Evolutionary conservation across 177 flowering plant genomes (phyloP).

Genomic region (Vitis hybrid): DNA sequence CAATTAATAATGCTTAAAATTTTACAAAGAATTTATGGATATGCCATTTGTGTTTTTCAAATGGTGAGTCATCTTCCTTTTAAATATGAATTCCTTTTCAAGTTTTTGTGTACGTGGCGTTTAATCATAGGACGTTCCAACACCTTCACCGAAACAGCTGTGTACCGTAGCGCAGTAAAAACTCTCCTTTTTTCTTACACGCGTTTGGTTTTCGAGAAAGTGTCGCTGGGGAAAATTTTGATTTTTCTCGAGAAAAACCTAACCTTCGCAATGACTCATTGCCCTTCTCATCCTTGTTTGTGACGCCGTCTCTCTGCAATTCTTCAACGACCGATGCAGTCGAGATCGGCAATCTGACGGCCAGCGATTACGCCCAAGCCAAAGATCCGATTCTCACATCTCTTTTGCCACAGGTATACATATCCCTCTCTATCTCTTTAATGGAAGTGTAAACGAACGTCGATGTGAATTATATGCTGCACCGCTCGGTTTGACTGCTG

Average conservation of each 20-base stretch:
- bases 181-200: neutral
- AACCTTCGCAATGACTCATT: neutral
- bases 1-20: no score
- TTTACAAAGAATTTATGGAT: no score
- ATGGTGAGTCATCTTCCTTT: no score
- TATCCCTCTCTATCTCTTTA: neutral
- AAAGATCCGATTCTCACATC: neutral
- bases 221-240: conserved; percentile 1
- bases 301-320: neutral
- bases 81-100: no score
- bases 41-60: no score
- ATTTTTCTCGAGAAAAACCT: conserved; percentile 10
- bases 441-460: no score
- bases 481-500: no score
- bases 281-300: neutral
- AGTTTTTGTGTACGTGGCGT: no score
- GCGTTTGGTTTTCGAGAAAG: conserved; percentile 9
- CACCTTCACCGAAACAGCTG: no score
- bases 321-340: neutral
- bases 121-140: no score
- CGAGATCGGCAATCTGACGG: neutral
- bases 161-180: no score
- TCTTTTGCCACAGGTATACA: neutral
- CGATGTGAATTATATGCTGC: no score
- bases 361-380: neutral